Evolutionary conservation across 2,329 filamentous ascomycete species (phyloP).

Genomic region (Arthrobotrys sphaeroides): DNA sequence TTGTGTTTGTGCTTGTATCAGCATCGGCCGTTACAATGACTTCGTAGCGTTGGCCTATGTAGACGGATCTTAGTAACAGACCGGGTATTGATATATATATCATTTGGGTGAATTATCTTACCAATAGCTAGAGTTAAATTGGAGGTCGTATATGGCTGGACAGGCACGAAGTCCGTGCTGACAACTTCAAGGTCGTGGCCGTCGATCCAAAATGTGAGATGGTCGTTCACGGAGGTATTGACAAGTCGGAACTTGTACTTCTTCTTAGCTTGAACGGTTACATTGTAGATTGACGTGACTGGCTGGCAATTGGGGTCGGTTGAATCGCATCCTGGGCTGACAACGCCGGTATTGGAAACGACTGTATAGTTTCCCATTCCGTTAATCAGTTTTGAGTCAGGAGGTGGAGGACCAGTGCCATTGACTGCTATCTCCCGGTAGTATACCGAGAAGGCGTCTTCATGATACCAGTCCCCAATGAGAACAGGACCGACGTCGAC

Average conservation of each 20-base stretch:
- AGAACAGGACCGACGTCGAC: slow-evolving; percentile 58
- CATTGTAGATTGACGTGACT: slow-evolving; percentile 43
- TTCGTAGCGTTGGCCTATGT: slow-evolving; percentile 61
- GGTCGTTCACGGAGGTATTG: slow-evolving; percentile 64
- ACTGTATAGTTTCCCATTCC: slow-evolving; percentile 59
- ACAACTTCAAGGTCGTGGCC: slow-evolving; percentile 70
- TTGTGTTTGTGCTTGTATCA: slow-evolving; percentile 55
- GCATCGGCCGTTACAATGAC: slow-evolving; percentile 61
- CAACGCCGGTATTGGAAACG: slow-evolving; percentile 53
- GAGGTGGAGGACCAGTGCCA: slow-evolving; percentile 50
- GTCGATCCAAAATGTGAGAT: slow-evolving; percentile 65
- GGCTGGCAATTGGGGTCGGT: slow-evolving; percentile 57
- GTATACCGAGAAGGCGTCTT: slow-evolving; percentile 52
- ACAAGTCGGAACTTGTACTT: slow-evolving; percentile 63
- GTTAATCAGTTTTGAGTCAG: slow-evolving; percentile 55
- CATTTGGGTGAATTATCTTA: slow-evolving; percentile 47
- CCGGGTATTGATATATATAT: slow-evolving; percentile 37
- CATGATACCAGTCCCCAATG: slow-evolving; percentile 59
- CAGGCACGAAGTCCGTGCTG: slow-evolving; percentile 68
- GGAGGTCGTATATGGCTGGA: slow-evolving; percentile 67
- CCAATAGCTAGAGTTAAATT: slow-evolving; percentile 64
- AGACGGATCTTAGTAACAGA: slow-evolving; percentile 59
- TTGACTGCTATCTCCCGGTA: slow-evolving; percentile 30
- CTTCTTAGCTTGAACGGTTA: slow-evolving; percentile 60
- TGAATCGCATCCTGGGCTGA: slow-evolving; percentile 13